Base-by-base conservation (phyloP, 2,329 filamentous ascomycete genomes). In the Phialemonium atrogriseum region DNA sequence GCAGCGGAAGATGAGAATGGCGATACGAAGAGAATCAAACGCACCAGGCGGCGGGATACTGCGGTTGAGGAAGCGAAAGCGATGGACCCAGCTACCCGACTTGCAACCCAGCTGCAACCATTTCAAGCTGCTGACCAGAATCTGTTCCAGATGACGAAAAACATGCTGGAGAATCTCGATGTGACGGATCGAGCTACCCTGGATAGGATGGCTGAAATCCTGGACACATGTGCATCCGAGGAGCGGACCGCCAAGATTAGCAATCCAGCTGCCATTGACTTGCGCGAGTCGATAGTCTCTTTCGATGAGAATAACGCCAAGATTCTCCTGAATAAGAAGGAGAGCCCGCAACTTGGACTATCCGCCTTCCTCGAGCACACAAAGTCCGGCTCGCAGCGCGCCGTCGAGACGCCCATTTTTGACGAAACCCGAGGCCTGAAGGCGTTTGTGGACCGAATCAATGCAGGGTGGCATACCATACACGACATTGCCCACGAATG, bases 341-440 rank as follows among this genome's bases (percentile, higher is more conserved):
- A 72, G 27, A 56, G 62, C 14, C 59, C 66, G 0, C 62, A 64
- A 9, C 54, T 73, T 18, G 71, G 71, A 7, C 58, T 77, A 11
- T 73, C 69, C 1, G 74, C 73, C 4, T 80, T 80, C 42, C 60
- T 80, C 4, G 76, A 80, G 41, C 73, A 80, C 43, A 68, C 73
- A 2, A 78, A 77, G 41, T 59, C 68, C 0, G 64, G 65, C 4
- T 63, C 69, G 1, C 66, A 73, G 43, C 65, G 69, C 30, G 56
- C 63, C 14, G 54, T 56, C 2, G 61, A 59, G n/a, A 60, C 58
- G 3, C 57, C 64, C 1, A 43, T 50, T 0, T 75, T 78, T 38
- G 61, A 73, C 13, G 71, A 76, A 33, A 55, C 58, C 1, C 62
- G 61, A 24, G 71, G 72, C 0, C 50, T 82, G 5, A 54, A 55